These are phyloP conservation scores for Bidens hawaiensis DNA, from an alignment of 140 eudicot species.

Conservation along the genomic window DNA sequence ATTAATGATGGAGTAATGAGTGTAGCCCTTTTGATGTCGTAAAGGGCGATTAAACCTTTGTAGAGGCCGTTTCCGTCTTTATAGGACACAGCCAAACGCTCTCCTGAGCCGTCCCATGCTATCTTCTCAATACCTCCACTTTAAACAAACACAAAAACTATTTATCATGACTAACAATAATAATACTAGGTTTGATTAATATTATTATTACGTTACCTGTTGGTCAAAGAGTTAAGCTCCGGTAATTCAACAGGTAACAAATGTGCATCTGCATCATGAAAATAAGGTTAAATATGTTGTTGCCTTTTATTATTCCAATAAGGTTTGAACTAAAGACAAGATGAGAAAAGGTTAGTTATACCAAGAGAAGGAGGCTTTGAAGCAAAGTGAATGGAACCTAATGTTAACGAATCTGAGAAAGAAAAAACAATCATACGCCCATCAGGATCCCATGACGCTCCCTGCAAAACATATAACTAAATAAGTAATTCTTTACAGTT, in stretches of 20 bases:
- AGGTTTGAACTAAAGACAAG: too few relatives aligned
- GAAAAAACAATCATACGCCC: conserved; percentile 86
- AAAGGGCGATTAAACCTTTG: conserved; percentile 81
- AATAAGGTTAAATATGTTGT: too few relatives aligned
- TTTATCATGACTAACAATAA: background rate
- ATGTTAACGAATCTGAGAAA: conserved; percentile 79
- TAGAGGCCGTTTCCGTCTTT: conserved; percentile 83
- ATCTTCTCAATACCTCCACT: conserved; percentile 88
- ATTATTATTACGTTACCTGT: conserved; percentile 44
- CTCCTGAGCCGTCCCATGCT: conserved; percentile 99
- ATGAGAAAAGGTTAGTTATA: conserved; percentile 20
- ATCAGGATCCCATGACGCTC: conserved; percentile 99
- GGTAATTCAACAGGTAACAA: conserved; percentile 84
- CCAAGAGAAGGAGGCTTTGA: conserved; percentile 98
- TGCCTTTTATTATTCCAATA: too few relatives aligned
- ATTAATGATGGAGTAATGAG: conserved; percentile 68
- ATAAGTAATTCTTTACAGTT: background rate
- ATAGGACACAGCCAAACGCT: conserved; percentile 86
- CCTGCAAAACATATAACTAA: too few relatives aligned
- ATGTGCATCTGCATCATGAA: conserved; percentile 75
- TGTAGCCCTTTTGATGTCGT: conserved; percentile 82
- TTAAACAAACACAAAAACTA: too few relatives aligned
- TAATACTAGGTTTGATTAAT: conserved; percentile 6
- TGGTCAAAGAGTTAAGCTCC: conserved; percentile 75
- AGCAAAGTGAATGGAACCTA: conserved; percentile 93